These are phyloP conservation scores for Paspalum vaginatum DNA, from an alignment of 176 grass and related monocot genomes.

Conservation along the genomic window DNA sequence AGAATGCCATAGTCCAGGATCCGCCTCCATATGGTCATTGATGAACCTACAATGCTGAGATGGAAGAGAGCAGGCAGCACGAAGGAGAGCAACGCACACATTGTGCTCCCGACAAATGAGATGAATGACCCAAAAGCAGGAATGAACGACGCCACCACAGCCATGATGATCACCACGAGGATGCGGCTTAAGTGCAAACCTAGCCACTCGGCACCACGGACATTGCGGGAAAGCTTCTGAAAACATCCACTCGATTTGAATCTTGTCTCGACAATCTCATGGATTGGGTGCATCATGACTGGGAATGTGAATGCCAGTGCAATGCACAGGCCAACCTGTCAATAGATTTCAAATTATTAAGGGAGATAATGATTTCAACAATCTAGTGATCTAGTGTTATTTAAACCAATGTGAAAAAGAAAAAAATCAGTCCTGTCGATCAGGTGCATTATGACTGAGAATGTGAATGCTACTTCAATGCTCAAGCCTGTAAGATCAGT, in stretches of 20 bases:
- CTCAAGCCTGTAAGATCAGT: not conserved
- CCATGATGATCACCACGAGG: conserved; percentile 43
- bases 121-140: conserved; percentile 78
- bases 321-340: conserved; percentile 84
- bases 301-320: conserved; percentile 89
- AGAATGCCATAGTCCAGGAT: conserved; percentile 63
- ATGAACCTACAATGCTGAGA: conserved; percentile 64
- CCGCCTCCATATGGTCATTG: conserved; percentile 50
- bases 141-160: conserved; percentile 69
- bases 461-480: not conserved
- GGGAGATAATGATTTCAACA: not conserved
- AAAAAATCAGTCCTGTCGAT: not conserved
- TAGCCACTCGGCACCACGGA: conserved; percentile 36
- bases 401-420: not conserved
- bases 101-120: conserved; percentile 88
- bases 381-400: not conserved
- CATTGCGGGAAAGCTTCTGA: conserved; percentile 48
- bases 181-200: conserved; percentile 63
- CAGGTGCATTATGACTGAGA: not conserved
- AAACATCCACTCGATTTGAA: conserved; percentile 59
- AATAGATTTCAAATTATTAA: conserved; percentile 6
- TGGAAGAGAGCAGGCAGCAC: conserved; percentile 79
- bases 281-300: conserved; percentile 92
- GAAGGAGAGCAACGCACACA: conserved; percentile 77
- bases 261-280: conserved; percentile 76